Evolutionary conservation across 2,329 filamentous ascomycete genomes (phyloP).

Genomic region (Epicoccum sorghinum): DNA sequence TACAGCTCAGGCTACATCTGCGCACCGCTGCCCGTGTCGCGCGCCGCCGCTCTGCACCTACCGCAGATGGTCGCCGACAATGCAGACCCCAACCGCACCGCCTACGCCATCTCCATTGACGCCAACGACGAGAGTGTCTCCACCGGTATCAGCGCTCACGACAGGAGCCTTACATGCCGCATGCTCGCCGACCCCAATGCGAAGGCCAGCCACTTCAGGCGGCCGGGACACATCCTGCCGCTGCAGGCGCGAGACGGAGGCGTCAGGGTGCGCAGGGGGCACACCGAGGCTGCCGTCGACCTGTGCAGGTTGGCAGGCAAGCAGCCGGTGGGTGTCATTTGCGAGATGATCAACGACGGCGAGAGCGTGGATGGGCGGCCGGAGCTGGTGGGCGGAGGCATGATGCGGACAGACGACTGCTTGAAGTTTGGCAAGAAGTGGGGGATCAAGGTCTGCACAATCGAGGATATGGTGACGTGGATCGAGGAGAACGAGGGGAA

Average conservation of each 20-base stretch:
- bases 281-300: slow-evolving; percentile 93
- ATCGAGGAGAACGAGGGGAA: slow-evolving; percentile 75
- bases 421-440: slow-evolving; percentile 85
- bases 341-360: slow-evolving; percentile 89
- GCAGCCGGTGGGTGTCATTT: slow-evolving; percentile 77
- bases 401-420: slow-evolving; percentile 91
- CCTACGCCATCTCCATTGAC: slow-evolving; percentile 92
- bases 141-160: slow-evolving; percentile 89
- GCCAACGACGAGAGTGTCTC: slow-evolving; percentile 68
- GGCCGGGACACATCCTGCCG: slow-evolving; percentile 91
- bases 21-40: slow-evolving; percentile 75
- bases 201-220: slow-evolving; percentile 68
- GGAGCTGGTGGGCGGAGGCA: slow-evolving; percentile 71
- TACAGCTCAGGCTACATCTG: slow-evolving; percentile 90
- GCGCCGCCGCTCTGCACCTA: slow-evolving; percentile 74
- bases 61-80: slow-evolving; percentile 87
- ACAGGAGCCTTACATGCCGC: slow-evolving; percentile 82
- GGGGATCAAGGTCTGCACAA: slow-evolving; percentile 93
- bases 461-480: slow-evolving; percentile 84
- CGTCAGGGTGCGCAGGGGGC: slow-evolving; percentile 77
- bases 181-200: slow-evolving; percentile 69
- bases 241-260: slow-evolving; percentile 80
- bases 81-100: slow-evolving; percentile 83
- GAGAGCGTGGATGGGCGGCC: slow-evolving; percentile 72
- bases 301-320: slow-evolving; percentile 84